Evolutionary conservation across 305 asterid species (phyloP).

Genomic region (Fraxinus platypoda): DNA sequence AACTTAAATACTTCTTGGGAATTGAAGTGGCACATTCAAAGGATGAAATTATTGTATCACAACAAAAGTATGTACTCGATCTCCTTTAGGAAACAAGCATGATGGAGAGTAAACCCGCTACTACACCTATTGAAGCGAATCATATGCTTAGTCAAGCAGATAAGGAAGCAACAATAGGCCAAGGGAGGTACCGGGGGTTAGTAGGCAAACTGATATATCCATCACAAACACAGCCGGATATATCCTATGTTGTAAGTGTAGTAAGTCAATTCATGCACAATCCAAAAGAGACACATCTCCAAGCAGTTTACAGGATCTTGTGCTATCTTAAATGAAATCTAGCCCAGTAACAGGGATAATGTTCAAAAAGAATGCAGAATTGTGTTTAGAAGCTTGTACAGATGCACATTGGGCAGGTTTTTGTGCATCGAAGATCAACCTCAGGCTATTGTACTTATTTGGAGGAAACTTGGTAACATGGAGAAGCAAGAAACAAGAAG

Average conservation of each 20-base stretch:
- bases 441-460: conserved; percentile 13
- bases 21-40: neutral
- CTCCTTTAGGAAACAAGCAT: neutral
- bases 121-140: neutral
- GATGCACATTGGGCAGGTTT: conserved; percentile 1
- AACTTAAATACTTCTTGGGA: neutral
- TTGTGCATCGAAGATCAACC: neutral
- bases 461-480: conserved; percentile 20
- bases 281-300: neutral
- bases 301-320: neutral
- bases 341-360: neutral
- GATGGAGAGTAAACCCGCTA: neutral
- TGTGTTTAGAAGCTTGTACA: neutral
- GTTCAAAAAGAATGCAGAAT: neutral
- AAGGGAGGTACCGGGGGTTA: neutral
- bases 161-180: neutral
- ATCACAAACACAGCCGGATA: neutral
- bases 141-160: neutral
- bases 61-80: neutral
- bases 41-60: neutral
- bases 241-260: neutral
- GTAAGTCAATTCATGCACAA: conserved; percentile 8
- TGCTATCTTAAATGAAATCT: neutral
- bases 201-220: neutral
- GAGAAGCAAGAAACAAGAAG: conserved; percentile 17